These are phyloP conservation scores for Torulaspora pretoriensis DNA, from an alignment of 1,139 yeast species.

Conservation along the genomic window DNA sequence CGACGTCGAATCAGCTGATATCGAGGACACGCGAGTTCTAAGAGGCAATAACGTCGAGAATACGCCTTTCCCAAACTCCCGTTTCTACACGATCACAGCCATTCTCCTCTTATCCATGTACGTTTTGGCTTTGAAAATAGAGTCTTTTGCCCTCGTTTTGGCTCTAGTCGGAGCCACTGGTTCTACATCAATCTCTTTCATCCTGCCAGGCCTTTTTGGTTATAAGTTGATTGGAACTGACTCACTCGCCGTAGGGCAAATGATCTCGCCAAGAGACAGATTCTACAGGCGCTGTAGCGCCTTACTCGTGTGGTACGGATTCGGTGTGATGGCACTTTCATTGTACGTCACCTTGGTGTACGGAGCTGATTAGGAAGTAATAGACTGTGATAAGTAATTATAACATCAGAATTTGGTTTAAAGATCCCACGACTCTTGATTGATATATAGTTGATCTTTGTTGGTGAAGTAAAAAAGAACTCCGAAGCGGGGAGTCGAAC, in stretches of 20 bases:
- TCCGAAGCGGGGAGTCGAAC: slow-evolving; percentile 52
- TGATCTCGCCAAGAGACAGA: slow-evolving; percentile 34
- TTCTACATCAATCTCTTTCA: slow-evolving; percentile 87
- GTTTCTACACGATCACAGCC: slow-evolving; percentile 49
- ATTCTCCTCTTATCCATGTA: slow-evolving; percentile 48
- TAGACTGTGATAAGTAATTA: neutral
- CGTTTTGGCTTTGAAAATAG: slow-evolving; percentile 62
- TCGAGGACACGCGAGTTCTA: slow-evolving; percentile 6
- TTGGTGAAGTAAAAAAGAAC: slow-evolving; percentile 15
- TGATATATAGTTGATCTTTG: neutral
- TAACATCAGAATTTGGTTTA: neutral
- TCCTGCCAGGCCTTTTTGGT: slow-evolving; percentile 87
- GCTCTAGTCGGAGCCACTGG: slow-evolving; percentile 96
- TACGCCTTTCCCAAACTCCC: slow-evolving; percentile 50
- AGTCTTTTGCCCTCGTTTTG: slow-evolving; percentile 76
- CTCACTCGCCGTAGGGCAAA: slow-evolving; percentile 29
- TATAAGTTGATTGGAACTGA: slow-evolving; percentile 54
- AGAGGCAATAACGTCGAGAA: slow-evolving; percentile 14
- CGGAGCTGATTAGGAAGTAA: slow-evolving; percentile 6
- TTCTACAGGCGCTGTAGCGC: slow-evolving; percentile 56
- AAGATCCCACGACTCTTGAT: neutral
- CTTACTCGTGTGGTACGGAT: slow-evolving; percentile 66
- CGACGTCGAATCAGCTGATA: slow-evolving; percentile 6
- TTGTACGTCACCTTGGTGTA: slow-evolving; percentile 57
- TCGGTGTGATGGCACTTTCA: slow-evolving; percentile 70